A percentile compares a stretch with the other conserved stretches of the same genome.
Conservation (phyloP, 108 stramenopile genomes). For the Skeletonema costatum region DNA sequence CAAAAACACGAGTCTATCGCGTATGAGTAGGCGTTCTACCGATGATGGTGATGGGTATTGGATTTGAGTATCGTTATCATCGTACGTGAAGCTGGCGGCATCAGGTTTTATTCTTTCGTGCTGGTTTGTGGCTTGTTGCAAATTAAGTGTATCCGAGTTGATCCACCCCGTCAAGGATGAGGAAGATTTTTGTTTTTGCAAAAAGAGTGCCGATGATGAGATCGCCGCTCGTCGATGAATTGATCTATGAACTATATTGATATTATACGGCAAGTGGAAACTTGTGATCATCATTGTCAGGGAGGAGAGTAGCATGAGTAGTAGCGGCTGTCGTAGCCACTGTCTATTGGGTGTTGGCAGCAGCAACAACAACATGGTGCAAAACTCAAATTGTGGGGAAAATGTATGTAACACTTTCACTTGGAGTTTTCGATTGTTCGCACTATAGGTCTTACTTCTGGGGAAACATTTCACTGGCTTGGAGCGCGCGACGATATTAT, state of each 20-base stretch:
- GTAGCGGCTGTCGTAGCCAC: background rate
- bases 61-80: slow-evolving; percentile 11
- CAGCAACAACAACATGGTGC: background rate
- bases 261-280: background rate
- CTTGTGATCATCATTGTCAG: background rate
- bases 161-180: slow-evolving; percentile 14
- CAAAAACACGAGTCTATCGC: slow-evolving; percentile 66
- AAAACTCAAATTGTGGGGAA: background rate
- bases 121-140: background rate
- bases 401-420: no score
- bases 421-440: no score
- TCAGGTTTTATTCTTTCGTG: background rate
- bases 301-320: background rate
- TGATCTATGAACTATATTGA: background rate
- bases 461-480: no score
- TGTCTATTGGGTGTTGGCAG: background rate
- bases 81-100: background rate
- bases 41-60: slow-evolving; percentile 56
- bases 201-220: background rate
- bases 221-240: background rate
- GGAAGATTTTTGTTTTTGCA: slow-evolving; percentile 2
- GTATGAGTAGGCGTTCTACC: slow-evolving; percentile 57
- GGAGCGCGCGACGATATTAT: no score
- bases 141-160: slow-evolving; percentile 10
- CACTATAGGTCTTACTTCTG: no score